Evolutionary conservation across 305 asterid genomes (phyloP).

Genomic region (Fraxinus ornus): DNA sequence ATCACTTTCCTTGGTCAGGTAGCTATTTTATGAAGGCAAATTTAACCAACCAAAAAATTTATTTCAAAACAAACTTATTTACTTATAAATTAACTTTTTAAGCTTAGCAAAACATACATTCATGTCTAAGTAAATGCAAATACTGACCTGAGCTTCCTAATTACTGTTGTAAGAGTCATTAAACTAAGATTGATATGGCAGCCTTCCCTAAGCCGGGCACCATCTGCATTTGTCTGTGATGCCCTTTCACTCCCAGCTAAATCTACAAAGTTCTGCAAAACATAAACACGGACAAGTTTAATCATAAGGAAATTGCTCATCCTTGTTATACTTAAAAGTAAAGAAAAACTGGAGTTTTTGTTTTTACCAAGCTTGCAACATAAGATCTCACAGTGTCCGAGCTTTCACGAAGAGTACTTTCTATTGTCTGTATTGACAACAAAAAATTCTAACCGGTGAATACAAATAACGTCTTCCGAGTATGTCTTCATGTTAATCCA

Average conservation of each 20-base stretch:
- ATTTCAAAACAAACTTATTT: background rate
- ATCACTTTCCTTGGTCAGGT: background rate
- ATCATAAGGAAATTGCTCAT: background rate
- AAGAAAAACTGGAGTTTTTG: background rate
- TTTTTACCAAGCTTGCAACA: conserved; percentile 85
- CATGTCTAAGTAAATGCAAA: conserved; percentile 6
- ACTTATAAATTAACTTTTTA: background rate
- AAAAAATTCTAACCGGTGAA: conserved; percentile 20
- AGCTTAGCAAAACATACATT: background rate
- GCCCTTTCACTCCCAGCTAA: conserved; percentile 96
- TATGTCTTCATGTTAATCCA: conserved; percentile 14
- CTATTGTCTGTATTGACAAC: conserved; percentile 69
- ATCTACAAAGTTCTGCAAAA: conserved; percentile 84
- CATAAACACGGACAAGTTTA: conserved; percentile 4
- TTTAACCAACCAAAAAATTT: background rate
- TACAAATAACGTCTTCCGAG: background rate
- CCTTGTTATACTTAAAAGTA: background rate
- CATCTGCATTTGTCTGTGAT: conserved; percentile 91
- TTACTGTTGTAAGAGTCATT: conserved; percentile 96
- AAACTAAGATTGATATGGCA: conserved; percentile 94
- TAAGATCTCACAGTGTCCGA: conserved; percentile 84
- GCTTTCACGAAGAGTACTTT: conserved; percentile 91
- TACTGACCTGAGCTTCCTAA: conserved; percentile 81
- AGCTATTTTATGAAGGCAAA: background rate
- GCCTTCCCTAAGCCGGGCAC: conserved; percentile 94